Conservation (phyloP, 2,329 filamentous ascomycete genomes). For the Botryosphaeria dothidea region DNA sequence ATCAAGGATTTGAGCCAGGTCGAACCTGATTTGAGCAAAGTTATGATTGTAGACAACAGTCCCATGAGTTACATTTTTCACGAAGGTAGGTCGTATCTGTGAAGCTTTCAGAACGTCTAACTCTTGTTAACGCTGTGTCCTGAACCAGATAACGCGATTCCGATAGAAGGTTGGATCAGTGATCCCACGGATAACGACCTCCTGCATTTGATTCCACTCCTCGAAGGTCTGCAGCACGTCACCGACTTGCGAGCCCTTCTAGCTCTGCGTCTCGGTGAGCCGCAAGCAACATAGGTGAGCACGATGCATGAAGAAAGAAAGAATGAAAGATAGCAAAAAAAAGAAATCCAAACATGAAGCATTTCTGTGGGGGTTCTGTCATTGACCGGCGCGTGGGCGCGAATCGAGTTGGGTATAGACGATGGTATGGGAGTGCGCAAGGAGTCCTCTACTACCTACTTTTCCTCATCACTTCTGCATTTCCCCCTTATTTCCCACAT, state of each 20-base stretch:
- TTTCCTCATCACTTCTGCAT: background rate
- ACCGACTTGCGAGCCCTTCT: slow-evolving; percentile 92
- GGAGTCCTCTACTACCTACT: background rate
- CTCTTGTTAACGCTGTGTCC: background rate
- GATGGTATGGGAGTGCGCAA: background rate
- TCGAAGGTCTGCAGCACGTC: slow-evolving; percentile 94
- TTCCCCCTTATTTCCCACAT: background rate
- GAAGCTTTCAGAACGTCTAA: background rate
- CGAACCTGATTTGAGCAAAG: slow-evolving; percentile 94
- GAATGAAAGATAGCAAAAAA: background rate
- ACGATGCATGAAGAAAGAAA: background rate
- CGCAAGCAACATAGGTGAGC: slow-evolving; percentile 29
- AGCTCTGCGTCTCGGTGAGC: slow-evolving; percentile 82
- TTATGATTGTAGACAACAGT: slow-evolving; percentile 99
- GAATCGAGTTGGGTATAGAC: background rate
- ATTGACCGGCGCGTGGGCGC: background rate
- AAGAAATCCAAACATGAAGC: background rate
- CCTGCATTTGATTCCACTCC: slow-evolving; percentile 84
- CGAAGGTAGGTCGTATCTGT: slow-evolving; percentile 67
- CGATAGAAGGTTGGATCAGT: slow-evolving; percentile 98
- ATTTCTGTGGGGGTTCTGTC: background rate
- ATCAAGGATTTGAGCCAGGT: slow-evolving; percentile 97
- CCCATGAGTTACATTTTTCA: slow-evolving; percentile 98
- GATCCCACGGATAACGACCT: slow-evolving; percentile 97
- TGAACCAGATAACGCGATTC: slow-evolving; percentile 87